Evolutionary conservation across 2,329 filamentous ascomycete genomes (phyloP).

Genomic region (Didymella keratinophila): DNA sequence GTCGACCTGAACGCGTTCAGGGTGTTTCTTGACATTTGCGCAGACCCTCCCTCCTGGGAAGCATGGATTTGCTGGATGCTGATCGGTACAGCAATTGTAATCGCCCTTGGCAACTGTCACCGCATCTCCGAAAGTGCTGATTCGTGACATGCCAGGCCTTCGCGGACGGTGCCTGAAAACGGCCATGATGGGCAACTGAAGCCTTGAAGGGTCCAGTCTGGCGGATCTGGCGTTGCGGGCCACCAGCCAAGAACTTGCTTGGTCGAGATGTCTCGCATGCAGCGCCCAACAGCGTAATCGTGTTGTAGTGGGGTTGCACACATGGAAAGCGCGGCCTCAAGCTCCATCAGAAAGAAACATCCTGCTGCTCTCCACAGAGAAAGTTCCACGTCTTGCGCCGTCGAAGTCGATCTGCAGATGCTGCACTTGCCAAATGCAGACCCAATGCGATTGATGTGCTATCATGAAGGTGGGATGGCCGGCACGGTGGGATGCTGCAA

Average conservation of each 20-base stretch:
- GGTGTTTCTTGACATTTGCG: slow-evolving; percentile 4
- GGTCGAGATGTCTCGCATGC: slow-evolving; percentile 46
- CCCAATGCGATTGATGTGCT: not conserved
- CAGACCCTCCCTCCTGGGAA: not conserved
- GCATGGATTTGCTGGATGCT: slow-evolving; percentile 10
- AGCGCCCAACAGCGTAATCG: slow-evolving; percentile 32
- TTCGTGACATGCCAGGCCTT: slow-evolving; percentile 8
- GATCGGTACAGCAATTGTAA: slow-evolving; percentile 13
- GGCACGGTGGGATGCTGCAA: not conserved
- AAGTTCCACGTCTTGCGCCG: slow-evolving; percentile 4
- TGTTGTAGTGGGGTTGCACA: slow-evolving; percentile 36
- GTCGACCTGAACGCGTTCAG: slow-evolving; percentile 6
- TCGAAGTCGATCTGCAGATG: slow-evolving; percentile 7
- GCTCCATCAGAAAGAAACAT: slow-evolving; percentile 4
- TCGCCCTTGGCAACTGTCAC: slow-evolving; percentile 11
- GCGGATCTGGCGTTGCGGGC: slow-evolving; percentile 28
- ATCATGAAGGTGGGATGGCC: not conserved
- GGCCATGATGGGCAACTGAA: slow-evolving; percentile 25
- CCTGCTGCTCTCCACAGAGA: slow-evolving; percentile 1
- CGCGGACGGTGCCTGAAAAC: slow-evolving; percentile 23
- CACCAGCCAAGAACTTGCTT: slow-evolving; percentile 35
- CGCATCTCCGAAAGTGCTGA: slow-evolving; percentile 11
- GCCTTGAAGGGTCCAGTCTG: slow-evolving; percentile 32
- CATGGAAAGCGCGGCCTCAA: slow-evolving; percentile 31
- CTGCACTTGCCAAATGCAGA: slow-evolving; percentile 8